Evolutionary conservation across 2,329 filamentous ascomycete species (phyloP), one percentile per base, ranked within the genome.

Genomic region (Hymenoscyphus repandus): DNA sequence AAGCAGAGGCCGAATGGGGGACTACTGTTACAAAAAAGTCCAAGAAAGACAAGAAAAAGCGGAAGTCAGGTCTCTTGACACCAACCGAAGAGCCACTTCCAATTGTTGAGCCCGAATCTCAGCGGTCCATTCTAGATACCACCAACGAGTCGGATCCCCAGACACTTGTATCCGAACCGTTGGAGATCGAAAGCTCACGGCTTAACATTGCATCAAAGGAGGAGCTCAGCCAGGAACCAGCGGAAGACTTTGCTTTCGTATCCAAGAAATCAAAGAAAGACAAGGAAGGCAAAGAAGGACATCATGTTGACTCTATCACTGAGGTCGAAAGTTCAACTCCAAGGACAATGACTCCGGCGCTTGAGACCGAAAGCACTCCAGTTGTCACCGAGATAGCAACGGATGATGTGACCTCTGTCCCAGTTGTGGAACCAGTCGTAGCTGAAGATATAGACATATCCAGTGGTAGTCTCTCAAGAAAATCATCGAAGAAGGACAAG

Each of bases 31-130:
- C 31, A 2, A 52, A 52, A n/a, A 77, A 74, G 57, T 71, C 65
- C 9, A 75, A 75, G 57, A 75, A 76, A 51, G 70, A 72, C 4
- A 49, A 56, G 22, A 49, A 51, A 40, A 50, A 58, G 15, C 46
- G 39, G 31, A 33, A 17, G 30, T 44, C 33, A n/a, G 34, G 34
- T 37, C 12, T 17, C 34, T 37, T 9, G 7, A 11, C 44, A 13
- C 34, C 34, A 11, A 11, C 15, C 10, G 34, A 37, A 37, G 10
- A 37, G 22, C 22, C 7, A 27, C 4, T 27, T 13, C 6, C 13
- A 6, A 12, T 15, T 38, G 36, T 17, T 17, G 18, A 38, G 2
- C 36, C 36, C 18, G 13, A 9, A 18, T 38, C 36, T n/a, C 36
- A 38, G 22, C 22, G 22, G 7, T 27, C 7, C 22, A 27, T 27